phyloP scores from a whole-genome alignment of 2,329 filamentous ascomycete species.

The Aureobasidium sp. region DNA sequence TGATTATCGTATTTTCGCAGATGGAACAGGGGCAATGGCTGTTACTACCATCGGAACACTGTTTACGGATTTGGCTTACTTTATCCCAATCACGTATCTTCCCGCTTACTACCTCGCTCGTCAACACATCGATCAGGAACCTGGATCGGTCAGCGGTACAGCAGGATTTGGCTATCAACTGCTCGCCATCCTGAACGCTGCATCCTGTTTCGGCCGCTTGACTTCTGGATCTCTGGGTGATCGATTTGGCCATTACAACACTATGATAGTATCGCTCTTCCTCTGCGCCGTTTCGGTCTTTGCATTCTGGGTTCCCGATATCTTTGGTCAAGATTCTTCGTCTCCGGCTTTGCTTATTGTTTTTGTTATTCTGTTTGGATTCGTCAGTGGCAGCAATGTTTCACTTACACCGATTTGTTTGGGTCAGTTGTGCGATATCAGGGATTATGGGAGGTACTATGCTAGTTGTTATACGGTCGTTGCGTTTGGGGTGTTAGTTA shows the following conservation, averaged over 20 bases:
- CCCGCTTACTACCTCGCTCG: background rate
- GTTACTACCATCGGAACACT: conserved; percentile 37
- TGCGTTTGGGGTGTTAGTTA: conserved; percentile 54
- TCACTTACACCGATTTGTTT: conserved; percentile 77
- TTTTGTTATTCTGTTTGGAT: conserved; percentile 71
- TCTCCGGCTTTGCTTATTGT: conserved; percentile 51
- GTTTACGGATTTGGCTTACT: conserved; percentile 42
- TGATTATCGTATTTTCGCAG: conserved; percentile 36
- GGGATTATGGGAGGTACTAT: conserved; percentile 73
- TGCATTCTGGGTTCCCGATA: conserved; percentile 62
- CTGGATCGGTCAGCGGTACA: background rate
- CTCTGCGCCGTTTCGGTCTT: conserved; percentile 58
- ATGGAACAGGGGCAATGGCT: conserved; percentile 28
- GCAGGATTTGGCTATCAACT: conserved; percentile 74
- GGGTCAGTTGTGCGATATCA: conserved; percentile 69
- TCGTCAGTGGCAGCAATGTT: conserved; percentile 72
- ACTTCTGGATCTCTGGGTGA: conserved; percentile 74
- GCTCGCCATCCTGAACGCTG: conserved; percentile 74
- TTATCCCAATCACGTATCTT: conserved; percentile 71
- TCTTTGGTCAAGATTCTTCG: conserved; percentile 16
- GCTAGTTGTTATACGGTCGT: conserved; percentile 78
- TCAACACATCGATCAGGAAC: background rate
- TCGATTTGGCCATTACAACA: conserved; percentile 73
- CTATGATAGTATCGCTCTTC: conserved; percentile 62
- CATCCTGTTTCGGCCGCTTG: conserved; percentile 68